Evolutionary conservation across 441 rosid genomes (phyloP).

Genomic region (Populus hybrid): DNA sequence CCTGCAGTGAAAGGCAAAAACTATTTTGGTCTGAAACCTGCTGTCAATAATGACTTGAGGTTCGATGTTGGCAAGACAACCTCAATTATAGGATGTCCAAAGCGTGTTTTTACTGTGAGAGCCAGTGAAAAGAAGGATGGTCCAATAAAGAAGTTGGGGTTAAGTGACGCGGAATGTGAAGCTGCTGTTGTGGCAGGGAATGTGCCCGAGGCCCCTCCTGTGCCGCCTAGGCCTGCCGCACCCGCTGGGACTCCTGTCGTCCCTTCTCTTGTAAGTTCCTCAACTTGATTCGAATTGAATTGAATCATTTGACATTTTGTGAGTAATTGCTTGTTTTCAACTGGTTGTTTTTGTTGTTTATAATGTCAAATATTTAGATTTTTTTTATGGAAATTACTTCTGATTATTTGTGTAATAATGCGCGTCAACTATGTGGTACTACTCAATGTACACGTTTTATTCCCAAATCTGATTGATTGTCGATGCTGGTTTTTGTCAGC

Average conservation of each 20-base stretch:
- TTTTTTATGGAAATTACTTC: not conserved
- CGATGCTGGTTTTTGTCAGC: slow-evolving; percentile 37
- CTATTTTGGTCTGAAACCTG: slow-evolving; percentile 18
- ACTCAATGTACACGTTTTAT: not conserved
- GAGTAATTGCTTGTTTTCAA: not conserved
- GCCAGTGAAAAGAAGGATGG: slow-evolving; percentile 52
- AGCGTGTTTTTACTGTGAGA: slow-evolving; percentile 35
- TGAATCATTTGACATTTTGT: not conserved
- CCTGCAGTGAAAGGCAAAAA: slow-evolving; percentile 20
- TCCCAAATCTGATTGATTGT: not conserved
- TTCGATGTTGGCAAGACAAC: slow-evolving; percentile 12
- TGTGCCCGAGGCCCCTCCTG: slow-evolving; percentile 82
- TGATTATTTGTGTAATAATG: not conserved
- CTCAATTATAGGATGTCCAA: slow-evolving; percentile 19
- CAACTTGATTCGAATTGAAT: not conserved
- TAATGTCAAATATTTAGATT: not conserved
- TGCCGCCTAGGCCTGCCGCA: slow-evolving; percentile 69
- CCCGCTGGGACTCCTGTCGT: slow-evolving; percentile 84
- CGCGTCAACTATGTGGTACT: too few species aligned
- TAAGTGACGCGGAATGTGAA: slow-evolving; percentile 78
- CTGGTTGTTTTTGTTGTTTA: not conserved
- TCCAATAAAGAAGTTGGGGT: slow-evolving; percentile 54
- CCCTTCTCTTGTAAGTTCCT: slow-evolving; percentile 59
- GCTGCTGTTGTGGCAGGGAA: slow-evolving; percentile 84
- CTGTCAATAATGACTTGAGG: slow-evolving; percentile 4